phyloP scores from a whole-genome alignment of 1,139 yeast species.

The Blastobotrys serpentis region DNA sequence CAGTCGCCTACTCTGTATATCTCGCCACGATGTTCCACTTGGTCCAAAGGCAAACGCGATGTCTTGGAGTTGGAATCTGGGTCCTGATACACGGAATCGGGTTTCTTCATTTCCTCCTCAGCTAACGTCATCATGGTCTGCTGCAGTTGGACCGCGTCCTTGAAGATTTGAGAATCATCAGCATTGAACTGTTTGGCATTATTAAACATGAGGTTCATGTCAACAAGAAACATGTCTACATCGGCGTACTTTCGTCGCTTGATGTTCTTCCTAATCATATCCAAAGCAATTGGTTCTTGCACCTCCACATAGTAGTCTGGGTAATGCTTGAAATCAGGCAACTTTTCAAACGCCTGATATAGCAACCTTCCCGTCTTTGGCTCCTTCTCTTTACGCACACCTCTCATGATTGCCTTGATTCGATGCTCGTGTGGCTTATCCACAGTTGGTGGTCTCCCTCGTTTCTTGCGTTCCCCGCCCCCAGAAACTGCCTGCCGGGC shows the following conservation, averaged over 20 bases:
- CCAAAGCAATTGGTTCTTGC: slow-evolving; percentile 72
- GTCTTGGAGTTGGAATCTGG: slow-evolving; percentile 52
- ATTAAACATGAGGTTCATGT: slow-evolving; percentile 69
- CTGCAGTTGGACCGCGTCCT: slow-evolving; percentile 64
- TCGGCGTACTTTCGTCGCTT: slow-evolving; percentile 79
- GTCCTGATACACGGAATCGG: slow-evolving; percentile 76
- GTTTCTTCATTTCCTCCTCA: slow-evolving; percentile 70
- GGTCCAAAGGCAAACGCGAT: slow-evolving; percentile 74
- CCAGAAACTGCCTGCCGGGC: slow-evolving; percentile 1
- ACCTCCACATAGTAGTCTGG: slow-evolving; percentile 69
- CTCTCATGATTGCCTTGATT: slow-evolving; percentile 80
- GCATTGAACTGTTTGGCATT: slow-evolving; percentile 71
- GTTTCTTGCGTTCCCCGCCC: slow-evolving; percentile 52
- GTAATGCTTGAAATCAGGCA: slow-evolving; percentile 68
- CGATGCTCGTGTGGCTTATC: slow-evolving; percentile 93
- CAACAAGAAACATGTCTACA: slow-evolving; percentile 74
- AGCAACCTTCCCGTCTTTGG: slow-evolving; percentile 49
- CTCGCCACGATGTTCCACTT: slow-evolving; percentile 67
- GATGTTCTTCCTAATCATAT: slow-evolving; percentile 77
- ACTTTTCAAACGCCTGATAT: slow-evolving; percentile 67
- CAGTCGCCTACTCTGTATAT: slow-evolving; percentile 89
- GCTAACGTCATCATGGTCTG: slow-evolving; percentile 58
- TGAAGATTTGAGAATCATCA: slow-evolving; percentile 54
- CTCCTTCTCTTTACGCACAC: slow-evolving; percentile 64
- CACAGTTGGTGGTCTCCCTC: slow-evolving; percentile 95